Conservation (phyloP, 2,329 filamentous ascomycete species). For the Aureobasidium sp. region DNA sequence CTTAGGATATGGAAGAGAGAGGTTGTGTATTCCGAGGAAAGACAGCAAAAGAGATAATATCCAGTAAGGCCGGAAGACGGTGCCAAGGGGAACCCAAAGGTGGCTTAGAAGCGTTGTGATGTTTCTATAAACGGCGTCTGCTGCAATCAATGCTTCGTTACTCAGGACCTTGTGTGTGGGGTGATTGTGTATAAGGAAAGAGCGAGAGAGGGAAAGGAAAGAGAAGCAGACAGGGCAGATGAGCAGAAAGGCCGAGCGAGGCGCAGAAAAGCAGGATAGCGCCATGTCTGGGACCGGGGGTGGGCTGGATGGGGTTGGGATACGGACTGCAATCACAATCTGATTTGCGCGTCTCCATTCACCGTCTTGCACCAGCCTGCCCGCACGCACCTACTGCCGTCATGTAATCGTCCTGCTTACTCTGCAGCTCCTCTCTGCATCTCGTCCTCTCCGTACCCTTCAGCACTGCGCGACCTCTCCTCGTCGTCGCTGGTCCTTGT, state of each 20-base stretch:
- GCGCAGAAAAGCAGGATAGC: conserved; percentile 7
- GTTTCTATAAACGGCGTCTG: background rate
- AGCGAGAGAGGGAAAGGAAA: background rate
- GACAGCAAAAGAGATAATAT: background rate
- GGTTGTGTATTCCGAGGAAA: background rate
- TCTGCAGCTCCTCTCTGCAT: background rate
- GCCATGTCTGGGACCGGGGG: conserved; percentile 2
- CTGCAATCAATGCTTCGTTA: background rate
- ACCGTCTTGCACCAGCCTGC: background rate
- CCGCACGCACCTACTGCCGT: background rate
- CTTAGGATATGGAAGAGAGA: background rate
- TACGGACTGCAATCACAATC: background rate
- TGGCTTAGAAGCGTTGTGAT: conserved; percentile 3
- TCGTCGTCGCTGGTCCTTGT: background rate
- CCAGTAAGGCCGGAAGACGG: background rate
- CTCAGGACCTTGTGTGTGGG: background rate
- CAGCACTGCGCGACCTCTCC: background rate
- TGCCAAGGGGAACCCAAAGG: conserved; percentile 5
- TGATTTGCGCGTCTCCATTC: background rate
- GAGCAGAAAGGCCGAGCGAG: background rate
- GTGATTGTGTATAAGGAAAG: background rate
- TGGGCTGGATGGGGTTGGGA: conserved; percentile 4
- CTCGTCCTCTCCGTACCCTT: background rate
- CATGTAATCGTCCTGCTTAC: background rate
- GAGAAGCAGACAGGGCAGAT: background rate